Conservation (phyloP, 768 basidiomycete genomes). For the Auriscalpium microsporum region DNA sequence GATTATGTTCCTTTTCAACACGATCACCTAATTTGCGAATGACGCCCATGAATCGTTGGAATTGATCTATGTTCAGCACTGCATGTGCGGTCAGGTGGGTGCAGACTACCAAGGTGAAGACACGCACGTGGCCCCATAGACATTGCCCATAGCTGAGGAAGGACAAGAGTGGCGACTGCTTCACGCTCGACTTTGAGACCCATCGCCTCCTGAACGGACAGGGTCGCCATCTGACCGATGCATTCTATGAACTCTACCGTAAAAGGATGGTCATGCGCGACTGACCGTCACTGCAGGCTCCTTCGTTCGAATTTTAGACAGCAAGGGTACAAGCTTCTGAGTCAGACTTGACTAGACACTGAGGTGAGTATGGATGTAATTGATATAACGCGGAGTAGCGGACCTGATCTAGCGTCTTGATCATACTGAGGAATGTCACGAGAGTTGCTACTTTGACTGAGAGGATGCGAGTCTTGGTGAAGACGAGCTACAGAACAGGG, state of each 20-base stretch:
- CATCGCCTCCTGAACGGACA: constrained; percentile 93
- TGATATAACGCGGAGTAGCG: constrained; percentile 4
- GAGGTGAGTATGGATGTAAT: neutral
- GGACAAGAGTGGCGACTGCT: constrained; percentile 54
- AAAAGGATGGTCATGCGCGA: neutral
- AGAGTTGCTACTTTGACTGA: constrained; percentile 89
- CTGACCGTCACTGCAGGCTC: constrained; percentile 90
- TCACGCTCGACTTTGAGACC: constrained; percentile 90
- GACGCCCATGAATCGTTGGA: constrained; percentile 85
- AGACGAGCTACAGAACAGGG: constrained; percentile 57
- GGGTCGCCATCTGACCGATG: constrained; percentile 63
- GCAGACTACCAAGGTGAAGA: constrained; percentile 2
- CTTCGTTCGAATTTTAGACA: constrained; percentile 93
- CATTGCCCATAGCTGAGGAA: constrained; percentile 82
- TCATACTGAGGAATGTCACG: constrained; percentile 76
- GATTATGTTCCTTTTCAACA: constrained; percentile 87
- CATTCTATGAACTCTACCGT: neutral
- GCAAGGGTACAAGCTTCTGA: constrained; percentile 88
- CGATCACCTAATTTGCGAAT: constrained; percentile 72
- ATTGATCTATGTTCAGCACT: constrained; percentile 83
- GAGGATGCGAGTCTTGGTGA: constrained; percentile 84
- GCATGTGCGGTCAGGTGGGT: neutral
- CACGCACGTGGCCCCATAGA: constrained; percentile 85
- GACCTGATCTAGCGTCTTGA: constrained; percentile 85
- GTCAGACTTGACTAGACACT: constrained; percentile 65